Base-by-base conservation (phyloP, 208 protist species). In the Wallacemonas collosoma region DNA sequence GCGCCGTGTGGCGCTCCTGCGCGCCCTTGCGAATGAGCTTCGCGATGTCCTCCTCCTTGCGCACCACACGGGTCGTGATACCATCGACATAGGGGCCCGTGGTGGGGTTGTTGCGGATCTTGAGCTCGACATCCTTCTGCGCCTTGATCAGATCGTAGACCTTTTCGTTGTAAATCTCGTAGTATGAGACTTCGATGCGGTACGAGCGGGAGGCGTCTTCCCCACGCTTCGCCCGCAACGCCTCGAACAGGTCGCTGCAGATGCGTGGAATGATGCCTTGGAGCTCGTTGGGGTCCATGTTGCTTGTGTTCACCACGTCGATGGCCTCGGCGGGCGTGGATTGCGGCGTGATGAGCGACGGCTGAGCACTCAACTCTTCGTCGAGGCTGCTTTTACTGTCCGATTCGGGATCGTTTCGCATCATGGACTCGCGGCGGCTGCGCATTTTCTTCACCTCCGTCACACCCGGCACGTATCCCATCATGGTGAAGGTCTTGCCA, bases 401-500 rank as follows among this genome's bases (percentile, higher is more conserved):
- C 35, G 66, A 15, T 44, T 7, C 17, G 56, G 8, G 8, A 4
- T 17, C 12, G 36, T 15, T 40, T 17, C 48, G 45, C 2, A 58
- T 56, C 43, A 65, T 15, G 3, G 72, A 76, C 44, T 44, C 54
- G 53, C 73, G 68, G 39, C 68, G 75, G 67, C 63, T 76, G 45
- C 64, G 73, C 40, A 58, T 81, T 47, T 47, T 79, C 62, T 60
- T 77, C 47, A 72, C 61, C 61, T 81, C 79, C 14, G 75, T 17
- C 26, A 47, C 45, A 15, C 56, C 76, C 43, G 89, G 87, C 5
- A 79, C 76, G 72, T 92, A 90, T 48, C 95, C 95, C 35, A 95
- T 78, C 85, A 98, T 98, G 26, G 96, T 97, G 82, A 96, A 97
- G 15, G 96, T 98, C 77, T 98, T 98, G 77, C 96, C 96, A 56